Base-by-base conservation (phyloP, 345 rosid genomes). In the Raphanus raphanistrum region DNA sequence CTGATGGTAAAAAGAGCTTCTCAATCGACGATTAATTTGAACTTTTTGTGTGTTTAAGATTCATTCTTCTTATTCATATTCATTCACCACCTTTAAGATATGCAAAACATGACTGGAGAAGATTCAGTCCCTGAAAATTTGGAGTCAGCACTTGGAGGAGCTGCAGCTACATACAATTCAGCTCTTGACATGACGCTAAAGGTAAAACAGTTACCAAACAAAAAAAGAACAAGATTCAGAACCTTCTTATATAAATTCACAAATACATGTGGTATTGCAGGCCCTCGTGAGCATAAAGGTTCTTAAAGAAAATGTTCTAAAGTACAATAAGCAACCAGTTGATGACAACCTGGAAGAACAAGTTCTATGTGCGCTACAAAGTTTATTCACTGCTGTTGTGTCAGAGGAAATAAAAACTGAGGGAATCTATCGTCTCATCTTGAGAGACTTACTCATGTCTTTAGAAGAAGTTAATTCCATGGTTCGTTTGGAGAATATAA, bases 231-330 rank as follows among this genome's bases (percentile, higher is more conserved):
- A 21, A 50, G 21, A n/a, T 50, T 50, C 55, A 50, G n/a, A 4
- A n/a, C 59, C 25, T 54, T 13, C 63, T 13, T 43, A 26, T 59
- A 8, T 61, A 38, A 61, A 3, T 3, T 72, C 67, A 9, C 43
- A 16, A 60, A 31, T 3, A n/a, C 55, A 38, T 28, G 16, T 61
- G 67, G 1, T 48, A 52, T 2, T 52, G 26, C 59, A 52, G 59
- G 59, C 59, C 28, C 78, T 79, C 43, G 8, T 60, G 59, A 73
- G 61, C 57, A 50, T 67, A 50, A 67, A 36, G 4, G 27, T 67
- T 73, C 58, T 79, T 68, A 55, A 16, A 27, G 50, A 66, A 59
- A 15, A 26, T 21, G 21, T 21, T 12, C 36, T 78, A 6, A 9
- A 9, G 73, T 10, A 12, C 32, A 71, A 41, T 43, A 1, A 25